Evolutionary conservation across 345 rosid species (phyloP), one percentile per base, ranked within the genome.

Genomic region (Laguncularia racemosa): DNA sequence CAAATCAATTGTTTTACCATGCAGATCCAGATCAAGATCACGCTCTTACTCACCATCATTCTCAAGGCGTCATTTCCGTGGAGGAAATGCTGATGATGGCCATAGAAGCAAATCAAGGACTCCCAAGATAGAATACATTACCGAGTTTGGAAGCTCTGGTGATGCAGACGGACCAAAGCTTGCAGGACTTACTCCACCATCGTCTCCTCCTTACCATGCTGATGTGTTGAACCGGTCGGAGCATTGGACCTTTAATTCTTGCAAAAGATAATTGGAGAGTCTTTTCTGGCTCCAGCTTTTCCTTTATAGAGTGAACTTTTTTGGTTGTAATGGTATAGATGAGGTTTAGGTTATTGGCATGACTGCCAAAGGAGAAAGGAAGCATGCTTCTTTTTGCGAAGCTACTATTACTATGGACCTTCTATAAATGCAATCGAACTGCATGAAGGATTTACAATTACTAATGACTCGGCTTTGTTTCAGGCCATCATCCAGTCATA

Each of bases 171-270:
- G 75, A 59, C 83, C 81, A 56, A 95, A 81, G 83, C 80, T 71
- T 65, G 91, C 55, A 78, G 86, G 91, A 78, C 78, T 68, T 78
- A 85, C 97, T 64, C 97, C 99, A 43, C 97, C 95, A 55, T 68
- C 79, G 53, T 90, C 99, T 75, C 97, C 97, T 64, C 86, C 79
- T 56, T 73, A 81, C 43, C 88, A 77, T 44, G 63, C 89, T 76
- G 88, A 79, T 64, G 45, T 61, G 56, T 75, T 72, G 66, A 95
- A 53, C 86, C 96, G 99, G 97, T 95, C 86, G 96, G 99, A 84
- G 97, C 90, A 90, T 88, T 93, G 80, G 80, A 84, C 87, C 93
- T 87, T 87, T 87, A 81, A 77, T 87, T 87, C 81, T 85, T 81
- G 91, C 97, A 82, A 85, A 85, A 56, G 96, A 93, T 89, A 87